Conservation (phyloP, 495 filamentous ascomycete genomes). For the Rostrohypoxylon terebratum region DNA sequence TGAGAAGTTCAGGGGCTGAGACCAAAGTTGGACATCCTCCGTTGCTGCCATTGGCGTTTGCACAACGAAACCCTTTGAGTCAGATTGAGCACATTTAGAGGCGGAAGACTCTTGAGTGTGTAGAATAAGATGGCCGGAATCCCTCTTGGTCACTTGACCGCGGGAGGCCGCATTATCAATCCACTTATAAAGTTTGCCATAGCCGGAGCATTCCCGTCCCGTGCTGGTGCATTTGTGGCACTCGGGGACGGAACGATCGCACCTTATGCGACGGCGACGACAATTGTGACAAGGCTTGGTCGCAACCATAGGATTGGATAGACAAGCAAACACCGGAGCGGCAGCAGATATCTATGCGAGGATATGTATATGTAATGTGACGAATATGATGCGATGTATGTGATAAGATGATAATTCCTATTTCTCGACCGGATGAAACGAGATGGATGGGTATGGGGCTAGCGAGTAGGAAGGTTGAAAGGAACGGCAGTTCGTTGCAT, state of each 20-base stretch:
- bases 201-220: constrained; percentile 62
- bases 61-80: neutral
- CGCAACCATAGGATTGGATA: constrained; percentile 47
- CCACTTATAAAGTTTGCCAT: constrained; percentile 58
- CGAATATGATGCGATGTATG: neutral
- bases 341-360: neutral
- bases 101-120: constrained; percentile 2
- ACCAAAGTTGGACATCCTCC: constrained; percentile 19
- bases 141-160: constrained; percentile 12
- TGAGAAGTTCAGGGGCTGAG: constrained; percentile 24
- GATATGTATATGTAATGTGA: constrained; percentile 3
- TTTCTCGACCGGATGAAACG: neutral
- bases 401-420: neutral
- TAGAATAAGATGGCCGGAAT: neutral
- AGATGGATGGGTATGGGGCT: neutral
- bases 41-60: neutral
- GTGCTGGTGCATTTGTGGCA: constrained; percentile 63
- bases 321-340: constrained; percentile 5
- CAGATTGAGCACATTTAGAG: constrained; percentile 17
- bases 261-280: constrained; percentile 64
- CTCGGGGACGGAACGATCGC: constrained; percentile 62
- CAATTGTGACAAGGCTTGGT: constrained; percentile 62
- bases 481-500: constrained; percentile 10
- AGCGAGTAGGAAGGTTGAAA: neutral
- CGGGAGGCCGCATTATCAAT: constrained; percentile 50